Percentiles rank a stretch among this genome's conserved stretches.
Evolutionary conservation across 148 eudicot species (phyloP).

Genomic region (Spergularia marina): DNA sequence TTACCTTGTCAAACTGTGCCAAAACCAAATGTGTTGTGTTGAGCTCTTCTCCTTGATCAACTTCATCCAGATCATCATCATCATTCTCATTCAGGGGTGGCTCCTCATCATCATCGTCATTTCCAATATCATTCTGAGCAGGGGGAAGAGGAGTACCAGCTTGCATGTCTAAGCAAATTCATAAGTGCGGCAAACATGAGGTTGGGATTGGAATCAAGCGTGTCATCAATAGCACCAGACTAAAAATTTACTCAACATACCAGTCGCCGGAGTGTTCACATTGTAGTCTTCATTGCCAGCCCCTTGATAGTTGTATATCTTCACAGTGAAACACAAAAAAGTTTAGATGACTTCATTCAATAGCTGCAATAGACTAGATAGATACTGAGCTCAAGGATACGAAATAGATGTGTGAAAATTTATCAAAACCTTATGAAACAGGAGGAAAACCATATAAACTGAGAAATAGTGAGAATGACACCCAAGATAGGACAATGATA

Average conservation of each 20-base stretch:
- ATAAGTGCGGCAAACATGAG: conserved; percentile 25
- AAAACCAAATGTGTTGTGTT: conserved; percentile 89
- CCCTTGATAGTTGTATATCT: conserved; percentile 96
- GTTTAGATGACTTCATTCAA: background rate
- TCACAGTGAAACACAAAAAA: conserved; percentile 28
- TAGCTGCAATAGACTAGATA: too few species aligned
- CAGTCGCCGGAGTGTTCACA: conserved; percentile 84
- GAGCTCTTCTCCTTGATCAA: conserved; percentile 81
- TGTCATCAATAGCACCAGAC: conserved; percentile 22
- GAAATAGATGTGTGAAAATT: too few species aligned
- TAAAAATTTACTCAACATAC: conserved; percentile 39
- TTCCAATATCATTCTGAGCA: conserved; percentile 52
- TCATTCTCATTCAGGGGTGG: conserved; percentile 89
- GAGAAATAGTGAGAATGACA: too few species aligned
- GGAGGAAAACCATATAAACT: too few species aligned
- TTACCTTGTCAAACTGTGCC: conserved; percentile 99
- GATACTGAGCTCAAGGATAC: too few species aligned
- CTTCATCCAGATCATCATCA: conserved; percentile 90
- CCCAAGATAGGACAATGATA: too few species aligned
- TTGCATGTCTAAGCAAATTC: conserved; percentile 52
- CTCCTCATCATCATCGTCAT: conserved; percentile 81
- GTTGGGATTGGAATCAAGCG: background rate
- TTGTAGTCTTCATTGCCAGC: conserved; percentile 91
- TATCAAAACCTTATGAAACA: too few species aligned
- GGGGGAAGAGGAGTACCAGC: conserved; percentile 73